A percentile compares a stretch with the other conserved stretches of the same genome.
Evolutionary conservation across 768 basidiomycete species (phyloP).

Genomic region (Crassisporium funariophilum): DNA sequence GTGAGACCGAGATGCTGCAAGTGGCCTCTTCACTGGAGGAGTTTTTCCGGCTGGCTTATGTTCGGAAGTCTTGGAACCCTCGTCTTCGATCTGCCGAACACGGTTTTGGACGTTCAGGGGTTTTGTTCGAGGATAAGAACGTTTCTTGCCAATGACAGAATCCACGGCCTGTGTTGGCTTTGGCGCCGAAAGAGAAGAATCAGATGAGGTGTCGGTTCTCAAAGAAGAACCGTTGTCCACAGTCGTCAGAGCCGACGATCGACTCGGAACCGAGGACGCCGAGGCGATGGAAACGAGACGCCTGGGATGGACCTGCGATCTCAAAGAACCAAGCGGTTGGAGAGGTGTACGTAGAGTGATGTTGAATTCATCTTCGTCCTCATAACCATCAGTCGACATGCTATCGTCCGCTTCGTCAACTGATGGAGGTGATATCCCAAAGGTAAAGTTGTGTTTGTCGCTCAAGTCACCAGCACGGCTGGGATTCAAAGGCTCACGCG

Average conservation of each 20-base stretch:
- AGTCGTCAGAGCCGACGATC: slow-evolving; percentile 41
- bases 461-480: slow-evolving; percentile 62
- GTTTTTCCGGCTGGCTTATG: slow-evolving; percentile 1
- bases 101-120: slow-evolving; percentile 17
- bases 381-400: slow-evolving; percentile 33
- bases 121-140: slow-evolving; percentile 32
- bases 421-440: slow-evolving; percentile 39
- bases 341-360: slow-evolving; percentile 68
- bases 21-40: too few species aligned
- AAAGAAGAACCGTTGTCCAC: slow-evolving; percentile 39
- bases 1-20: too few species aligned
- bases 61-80: slow-evolving; percentile 12
- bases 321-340: slow-evolving; percentile 26
- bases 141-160: slow-evolving; percentile 45
- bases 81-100: slow-evolving; percentile 24
- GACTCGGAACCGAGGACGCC: slow-evolving; percentile 28
- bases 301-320: slow-evolving; percentile 21
- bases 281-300: slow-evolving; percentile 18
- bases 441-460: slow-evolving; percentile 42
- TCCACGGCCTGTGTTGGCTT: slow-evolving; percentile 31
- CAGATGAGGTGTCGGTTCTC: slow-evolving; percentile 42
- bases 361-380: slow-evolving; percentile 67
- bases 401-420: slow-evolving; percentile 35
- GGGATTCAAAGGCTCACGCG: slow-evolving; percentile 60
- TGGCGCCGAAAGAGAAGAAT: slow-evolving; percentile 39